Conservation (phyloP, 2,329 filamentous ascomycete genomes). For the Monosporascus sp. region DNA sequence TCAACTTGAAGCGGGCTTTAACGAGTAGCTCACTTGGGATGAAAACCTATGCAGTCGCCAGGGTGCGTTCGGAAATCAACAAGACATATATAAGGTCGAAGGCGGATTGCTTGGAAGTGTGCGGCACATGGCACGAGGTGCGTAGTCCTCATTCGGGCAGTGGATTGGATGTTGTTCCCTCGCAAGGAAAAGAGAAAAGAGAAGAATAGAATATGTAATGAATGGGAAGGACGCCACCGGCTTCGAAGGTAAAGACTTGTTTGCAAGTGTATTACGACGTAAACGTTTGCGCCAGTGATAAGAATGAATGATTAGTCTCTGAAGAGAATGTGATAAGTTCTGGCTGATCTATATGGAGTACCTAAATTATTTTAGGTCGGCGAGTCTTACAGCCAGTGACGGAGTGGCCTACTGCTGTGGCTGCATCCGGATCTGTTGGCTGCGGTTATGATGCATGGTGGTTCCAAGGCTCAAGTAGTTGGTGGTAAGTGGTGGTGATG, state of each 20-base stretch:
- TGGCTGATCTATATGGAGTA: no score
- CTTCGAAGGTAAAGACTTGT: background rate
- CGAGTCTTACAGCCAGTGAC: no score
- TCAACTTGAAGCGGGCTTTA: no score
- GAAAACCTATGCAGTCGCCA: no score
- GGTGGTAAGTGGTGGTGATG: background rate
- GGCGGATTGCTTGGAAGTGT: slow-evolving; percentile 8
- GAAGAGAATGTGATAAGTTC: no score
- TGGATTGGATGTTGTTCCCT: slow-evolving; percentile 3
- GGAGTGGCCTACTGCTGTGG: no score
- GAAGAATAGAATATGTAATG: background rate
- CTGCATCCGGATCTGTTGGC: background rate
- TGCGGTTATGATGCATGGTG: background rate
- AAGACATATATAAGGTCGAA: slow-evolving; percentile 4
- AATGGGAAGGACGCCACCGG: background rate
- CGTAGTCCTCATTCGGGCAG: slow-evolving; percentile 4
- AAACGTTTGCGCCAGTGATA: no score
- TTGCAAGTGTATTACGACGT: background rate
- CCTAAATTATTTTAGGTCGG: no score
- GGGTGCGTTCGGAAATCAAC: background rate
- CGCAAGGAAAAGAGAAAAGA: slow-evolving; percentile 1
- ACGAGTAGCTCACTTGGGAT: no score
- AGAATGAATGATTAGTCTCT: no score
- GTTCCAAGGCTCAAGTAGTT: background rate
- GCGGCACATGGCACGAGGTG: slow-evolving; percentile 10